Base-by-base conservation (phyloP, 345 rosid genomes). In the Trapa incisa region DNA sequence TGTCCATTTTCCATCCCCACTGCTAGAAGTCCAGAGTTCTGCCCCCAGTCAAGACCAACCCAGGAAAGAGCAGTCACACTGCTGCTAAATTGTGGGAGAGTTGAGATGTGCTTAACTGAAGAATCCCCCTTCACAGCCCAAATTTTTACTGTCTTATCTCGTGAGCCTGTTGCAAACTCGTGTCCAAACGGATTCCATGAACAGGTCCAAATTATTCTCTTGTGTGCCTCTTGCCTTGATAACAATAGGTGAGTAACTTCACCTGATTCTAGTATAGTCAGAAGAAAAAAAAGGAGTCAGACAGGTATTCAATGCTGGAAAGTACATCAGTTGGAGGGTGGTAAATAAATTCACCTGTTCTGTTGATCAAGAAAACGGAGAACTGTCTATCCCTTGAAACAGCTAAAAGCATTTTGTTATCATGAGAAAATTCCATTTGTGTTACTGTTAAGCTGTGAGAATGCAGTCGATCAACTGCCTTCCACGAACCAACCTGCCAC, bases 401-500 rank as follows among this genome's bases (percentile, higher is more conserved):
- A 35, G 97, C 75, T 74, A 91, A 80, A 70, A 91, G 95, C 75
- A 91, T 76, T 66, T 73, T 81, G 75, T 91, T 84, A 43, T 94
- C 89, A 16, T 77, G 83, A 68, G 96, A 91, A 79, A 89, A 94
- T 67, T 85, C 91, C 80, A 89, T 87, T 52, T 86, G 95, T 29
- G 99, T 94, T 47, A 91, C 97, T 39, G 99, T 91, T 80, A 94
- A 85, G 79, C 82, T 87, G 85, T 86, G 99, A 73, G 99, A 86
- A 74, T 87, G 88, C 86, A 94, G 74, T 56, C 86, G 85, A 64
- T 90, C 89, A 60, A 89, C 84, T 61, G 89, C 81, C 80, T 91
- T 94, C 96, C 99, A 94, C n/a, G 93, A 81, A 72, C 97, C 93
- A 61, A 87, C 96, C 78, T 89, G 82, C 99, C 96, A 94, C 36